Base-by-base conservation (phyloP, 2,329 filamentous ascomycete species). In the Fusarium sp. region DNA sequence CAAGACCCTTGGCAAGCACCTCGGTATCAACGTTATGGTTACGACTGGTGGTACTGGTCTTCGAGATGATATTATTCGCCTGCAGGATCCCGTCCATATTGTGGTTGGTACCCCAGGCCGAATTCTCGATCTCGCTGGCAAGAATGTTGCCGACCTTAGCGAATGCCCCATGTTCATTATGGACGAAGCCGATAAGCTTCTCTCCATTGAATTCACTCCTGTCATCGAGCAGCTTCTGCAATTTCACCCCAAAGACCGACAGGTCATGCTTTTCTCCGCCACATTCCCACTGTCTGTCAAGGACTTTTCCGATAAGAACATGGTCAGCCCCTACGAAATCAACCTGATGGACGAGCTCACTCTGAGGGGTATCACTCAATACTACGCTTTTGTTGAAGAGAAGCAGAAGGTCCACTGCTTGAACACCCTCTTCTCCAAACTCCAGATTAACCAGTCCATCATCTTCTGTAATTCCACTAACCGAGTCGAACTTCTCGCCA, bases 381-480 rank as follows among this genome's bases (percentile, higher is more conserved):
- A 98, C 83, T 99, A 99, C 77, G 96, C 96, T 40, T 99, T 98
- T 72, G 96, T 99, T 51, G 96, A 99, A 80, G 96, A 99, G 82
- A 97, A 97, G 83, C 93, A 97, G 78, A 99, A 99, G 83, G 96
- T 99, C 20, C 96, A 99, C 82, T 99, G 96, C 79, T 83, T 99
- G 70, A 99, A 99, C 84, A 99, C 96, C 1, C 90, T 99, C 67
- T 99, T 99, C 85, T 97, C 94, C 73, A 97, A 97, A 81, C 89
- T 99, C 17, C 95, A 99, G 81, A 99, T 99, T 83, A 99, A 99
- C 82, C 96, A 99, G 84, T 99, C 96, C 66, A 99, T 99, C 83
- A 99, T 99, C 78, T 99, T 99, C 84, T 99, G 96, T 83, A 99
- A 99, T 82, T 99, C 96, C 39, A 99, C 96, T 53, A 98, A 98